These are phyloP conservation scores for Selenicereus undatus DNA, from an alignment of 148 eudicot genomes.

Conservation along the genomic window DNA sequence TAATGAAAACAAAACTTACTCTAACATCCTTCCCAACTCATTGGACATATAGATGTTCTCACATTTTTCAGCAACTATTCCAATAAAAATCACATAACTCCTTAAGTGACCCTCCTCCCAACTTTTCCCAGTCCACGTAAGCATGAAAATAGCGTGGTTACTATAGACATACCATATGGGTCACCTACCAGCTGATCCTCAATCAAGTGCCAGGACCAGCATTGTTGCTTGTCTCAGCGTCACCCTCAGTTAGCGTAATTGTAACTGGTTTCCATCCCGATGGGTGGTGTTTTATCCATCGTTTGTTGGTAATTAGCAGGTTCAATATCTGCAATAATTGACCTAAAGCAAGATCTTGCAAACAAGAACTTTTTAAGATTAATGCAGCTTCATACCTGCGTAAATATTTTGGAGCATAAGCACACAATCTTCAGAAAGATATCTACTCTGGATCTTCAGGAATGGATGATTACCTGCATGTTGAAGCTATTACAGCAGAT, in stretches of 20 bases:
- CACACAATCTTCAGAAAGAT: not conserved
- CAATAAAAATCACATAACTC: slow-evolving; percentile 11
- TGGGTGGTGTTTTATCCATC: slow-evolving; percentile 59
- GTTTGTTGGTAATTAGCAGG: slow-evolving; percentile 50
- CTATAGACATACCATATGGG: slow-evolving; percentile 12
- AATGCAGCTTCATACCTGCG: slow-evolving; percentile 85
- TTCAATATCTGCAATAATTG: slow-evolving; percentile 64
- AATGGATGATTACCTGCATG: slow-evolving; percentile 52
- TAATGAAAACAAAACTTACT: slow-evolving; percentile 1
- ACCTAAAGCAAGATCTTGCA: slow-evolving; percentile 62
- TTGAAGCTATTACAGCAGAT: slow-evolving; percentile 50
- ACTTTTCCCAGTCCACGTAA: slow-evolving; percentile 10
- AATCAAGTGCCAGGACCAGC: slow-evolving; percentile 30
- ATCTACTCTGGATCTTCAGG: not conserved
- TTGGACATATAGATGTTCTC: not conserved
- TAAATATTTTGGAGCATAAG: not conserved
- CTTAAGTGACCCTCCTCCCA: slow-evolving; percentile 14
- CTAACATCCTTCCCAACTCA: not conserved
- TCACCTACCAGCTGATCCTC: slow-evolving; percentile 21
- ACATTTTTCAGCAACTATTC: not conserved
- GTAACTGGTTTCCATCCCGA: slow-evolving; percentile 90
- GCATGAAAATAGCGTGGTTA: slow-evolving; percentile 10
- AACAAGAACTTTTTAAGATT: slow-evolving; percentile 57
- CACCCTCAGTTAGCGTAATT: slow-evolving; percentile 45
- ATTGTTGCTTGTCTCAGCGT: slow-evolving; percentile 34